These are phyloP conservation scores for Geosmithia putterillii DNA, from an alignment of 2,329 filamentous ascomycete genomes.

Conservation along the genomic window DNA sequence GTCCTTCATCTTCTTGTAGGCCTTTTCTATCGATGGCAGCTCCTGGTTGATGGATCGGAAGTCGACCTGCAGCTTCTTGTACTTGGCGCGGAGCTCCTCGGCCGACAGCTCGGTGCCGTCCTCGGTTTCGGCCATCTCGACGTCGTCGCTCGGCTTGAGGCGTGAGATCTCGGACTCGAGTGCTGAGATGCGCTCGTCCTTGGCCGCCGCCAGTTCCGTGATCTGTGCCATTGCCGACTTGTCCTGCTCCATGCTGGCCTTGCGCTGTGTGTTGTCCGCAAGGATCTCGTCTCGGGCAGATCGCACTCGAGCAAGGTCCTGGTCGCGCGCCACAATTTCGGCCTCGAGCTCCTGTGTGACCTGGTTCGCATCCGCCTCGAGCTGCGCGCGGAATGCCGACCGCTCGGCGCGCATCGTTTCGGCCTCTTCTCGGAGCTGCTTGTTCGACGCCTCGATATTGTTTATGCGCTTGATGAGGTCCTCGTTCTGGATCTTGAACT, in stretches of 20 bases:
- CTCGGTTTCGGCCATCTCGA: slow-evolving; percentile 28
- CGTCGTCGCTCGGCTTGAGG: slow-evolving; percentile 38
- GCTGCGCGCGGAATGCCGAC: slow-evolving; percentile 64
- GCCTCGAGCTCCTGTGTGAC: slow-evolving; percentile 68
- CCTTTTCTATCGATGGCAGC: slow-evolving; percentile 76
- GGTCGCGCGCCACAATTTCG: slow-evolving; percentile 68
- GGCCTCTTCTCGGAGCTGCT: slow-evolving; percentile 71
- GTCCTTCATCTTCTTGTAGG: slow-evolving; percentile 80
- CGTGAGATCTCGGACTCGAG: slow-evolving; percentile 76
- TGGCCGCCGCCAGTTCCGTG: slow-evolving; percentile 67
- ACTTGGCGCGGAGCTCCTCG: slow-evolving; percentile 64
- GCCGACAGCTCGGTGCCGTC: slow-evolving; percentile 45
- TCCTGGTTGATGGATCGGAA: slow-evolving; percentile 79
- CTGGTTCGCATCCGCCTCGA: slow-evolving; percentile 69
- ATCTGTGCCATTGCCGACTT: slow-evolving; percentile 57
- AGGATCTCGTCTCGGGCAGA: slow-evolving; percentile 74
- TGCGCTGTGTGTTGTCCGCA: slow-evolving; percentile 70
- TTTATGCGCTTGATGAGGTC: slow-evolving; percentile 89
- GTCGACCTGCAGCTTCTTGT: slow-evolving; percentile 64
- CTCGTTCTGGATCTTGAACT: slow-evolving; percentile 79
- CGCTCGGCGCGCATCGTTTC: slow-evolving; percentile 78
- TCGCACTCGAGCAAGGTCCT: slow-evolving; percentile 75
- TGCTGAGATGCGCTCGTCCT: slow-evolving; percentile 67
- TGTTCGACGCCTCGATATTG: slow-evolving; percentile 78
- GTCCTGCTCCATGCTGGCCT: slow-evolving; percentile 67